A percentile compares a stretch with the other conserved stretches of the same genome.
Evolutionary conservation across 2,329 filamentous ascomycete genomes (phyloP).

Genomic region (Trichophyton mentagrophytes): DNA sequence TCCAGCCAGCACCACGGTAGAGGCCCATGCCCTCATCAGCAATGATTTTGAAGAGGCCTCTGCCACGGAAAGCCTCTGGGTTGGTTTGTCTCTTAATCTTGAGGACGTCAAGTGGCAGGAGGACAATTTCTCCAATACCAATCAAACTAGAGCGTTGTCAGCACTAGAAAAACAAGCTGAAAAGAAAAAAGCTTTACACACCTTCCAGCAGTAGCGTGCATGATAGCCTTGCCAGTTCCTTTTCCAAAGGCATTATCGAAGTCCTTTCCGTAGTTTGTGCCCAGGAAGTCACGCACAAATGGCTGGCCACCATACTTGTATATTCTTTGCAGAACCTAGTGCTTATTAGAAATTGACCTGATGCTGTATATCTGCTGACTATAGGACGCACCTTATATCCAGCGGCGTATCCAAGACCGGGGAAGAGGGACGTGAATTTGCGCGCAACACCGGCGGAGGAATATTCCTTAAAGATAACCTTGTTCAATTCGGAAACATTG

Average conservation of each 20-base stretch:
- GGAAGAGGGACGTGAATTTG: slow-evolving; percentile 94
- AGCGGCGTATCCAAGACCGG: slow-evolving; percentile 90
- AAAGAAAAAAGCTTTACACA: slow-evolving; percentile 25
- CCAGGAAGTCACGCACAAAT: slow-evolving; percentile 80
- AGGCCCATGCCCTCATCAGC: slow-evolving; percentile 88
- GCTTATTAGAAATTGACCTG: background rate
- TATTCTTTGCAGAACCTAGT: slow-evolving; percentile 72
- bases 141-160: slow-evolving; percentile 51
- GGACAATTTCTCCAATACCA: slow-evolving; percentile 91
- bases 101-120: slow-evolving; percentile 87
- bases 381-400: slow-evolving; percentile 64
- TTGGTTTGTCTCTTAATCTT: slow-evolving; percentile 99
- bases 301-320: slow-evolving; percentile 99
- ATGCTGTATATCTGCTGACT: background rate
- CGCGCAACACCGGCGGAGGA: slow-evolving; percentile 54
- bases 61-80: slow-evolving; percentile 90
- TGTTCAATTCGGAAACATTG: slow-evolving; percentile 56
- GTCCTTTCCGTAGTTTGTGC: slow-evolving; percentile 60
- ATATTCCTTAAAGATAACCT: slow-evolving; percentile 87
- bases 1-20: slow-evolving; percentile 96
- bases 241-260: slow-evolving; percentile 89
- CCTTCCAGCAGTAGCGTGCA: slow-evolving; percentile 94
- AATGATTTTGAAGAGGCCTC: slow-evolving; percentile 79
- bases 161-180: slow-evolving; percentile 7
- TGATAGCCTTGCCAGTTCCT: slow-evolving; percentile 94